Evolutionary conservation across 257 asterid species (phyloP).

Genomic region (Handroanthus guayacan): DNA sequence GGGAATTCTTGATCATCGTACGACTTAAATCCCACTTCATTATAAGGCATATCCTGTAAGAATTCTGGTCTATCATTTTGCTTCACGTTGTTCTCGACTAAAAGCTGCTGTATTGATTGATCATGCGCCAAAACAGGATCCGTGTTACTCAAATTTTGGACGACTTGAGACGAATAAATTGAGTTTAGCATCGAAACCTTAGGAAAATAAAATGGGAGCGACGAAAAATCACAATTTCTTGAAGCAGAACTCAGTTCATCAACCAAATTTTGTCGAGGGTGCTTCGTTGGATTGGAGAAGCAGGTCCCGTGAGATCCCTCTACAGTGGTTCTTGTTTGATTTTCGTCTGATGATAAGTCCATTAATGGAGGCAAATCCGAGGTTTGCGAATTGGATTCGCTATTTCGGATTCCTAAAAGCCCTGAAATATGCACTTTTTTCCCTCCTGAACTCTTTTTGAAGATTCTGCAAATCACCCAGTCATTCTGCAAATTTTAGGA

Average conservation of each 20-base stretch:
- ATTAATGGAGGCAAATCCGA: conserved; percentile 58
- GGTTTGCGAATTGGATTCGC: conserved; percentile 27
- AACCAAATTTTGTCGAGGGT: conserved; percentile 35
- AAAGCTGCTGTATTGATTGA: conserved; percentile 49
- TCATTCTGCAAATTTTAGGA: conserved; percentile 58
- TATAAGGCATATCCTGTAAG: conserved; percentile 32
- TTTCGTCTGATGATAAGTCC: conserved; percentile 58
- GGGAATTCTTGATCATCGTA: conserved; percentile 41
- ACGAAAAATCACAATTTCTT: conserved; percentile 36
- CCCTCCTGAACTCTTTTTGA: conserved; percentile 69
- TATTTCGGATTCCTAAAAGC: conserved; percentile 23
- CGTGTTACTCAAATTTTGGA: conserved; percentile 32
- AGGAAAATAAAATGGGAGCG: conserved; percentile 33
- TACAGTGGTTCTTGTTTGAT: conserved; percentile 27
- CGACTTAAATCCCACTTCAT: conserved; percentile 25
- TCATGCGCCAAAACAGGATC: conserved; percentile 52
- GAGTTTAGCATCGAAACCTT: conserved; percentile 38
- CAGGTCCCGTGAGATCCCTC: conserved; percentile 55
- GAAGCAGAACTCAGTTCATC: conserved; percentile 40
- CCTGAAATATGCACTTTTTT: conserved; percentile 69
- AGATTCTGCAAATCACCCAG: conserved; percentile 84
- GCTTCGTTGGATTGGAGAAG: conserved; percentile 59
- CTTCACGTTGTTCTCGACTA: conserved; percentile 42
- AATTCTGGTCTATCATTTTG: conserved; percentile 27
- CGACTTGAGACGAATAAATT: conserved; percentile 36